Percentiles rank a stretch among this genome's conserved stretches.
These are phyloP conservation scores for Paecilomyces dactylethromorphus DNA, from an alignment of 2,329 filamentous ascomycete species.

Conservation along the genomic window DNA sequence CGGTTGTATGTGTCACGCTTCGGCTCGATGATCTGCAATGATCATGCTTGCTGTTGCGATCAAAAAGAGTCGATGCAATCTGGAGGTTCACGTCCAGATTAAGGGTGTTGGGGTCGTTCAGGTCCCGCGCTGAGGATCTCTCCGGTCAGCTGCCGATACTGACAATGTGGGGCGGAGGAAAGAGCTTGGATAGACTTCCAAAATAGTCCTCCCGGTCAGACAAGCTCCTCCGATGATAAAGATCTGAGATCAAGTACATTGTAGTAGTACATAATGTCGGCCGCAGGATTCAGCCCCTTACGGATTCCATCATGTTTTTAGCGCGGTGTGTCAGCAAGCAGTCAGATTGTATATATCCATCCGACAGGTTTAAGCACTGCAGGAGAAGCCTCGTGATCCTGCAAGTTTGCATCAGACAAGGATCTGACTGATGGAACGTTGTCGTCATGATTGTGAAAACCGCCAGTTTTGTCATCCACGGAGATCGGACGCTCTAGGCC, in stretches of 20 bases:
- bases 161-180: slow-evolving; percentile 18
- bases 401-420: background rate
- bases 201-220: slow-evolving; percentile 27
- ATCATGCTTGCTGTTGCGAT: background rate
- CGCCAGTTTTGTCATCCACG: slow-evolving; percentile 8
- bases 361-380: background rate
- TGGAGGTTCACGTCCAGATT: background rate
- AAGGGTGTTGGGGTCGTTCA: background rate
- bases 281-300: background rate
- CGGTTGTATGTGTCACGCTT: background rate
- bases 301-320: background rate
- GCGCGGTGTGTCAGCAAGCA: background rate
- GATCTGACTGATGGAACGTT: background rate
- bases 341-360: background rate
- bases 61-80: background rate
- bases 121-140: background rate
- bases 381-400: background rate
- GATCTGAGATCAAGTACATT: background rate
- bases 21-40: background rate
- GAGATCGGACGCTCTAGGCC: slow-evolving; percentile 3
- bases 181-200: slow-evolving; percentile 17
- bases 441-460: slow-evolving; percentile 14
- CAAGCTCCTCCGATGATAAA: background rate
- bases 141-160: slow-evolving; percentile 11
- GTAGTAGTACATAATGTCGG: background rate